Percentiles rank a stretch among this genome's conserved stretches.
Evolutionary conservation across 192 early-diverging fungal species (phyloP).

Genomic region (Diversispora eburnea): DNA sequence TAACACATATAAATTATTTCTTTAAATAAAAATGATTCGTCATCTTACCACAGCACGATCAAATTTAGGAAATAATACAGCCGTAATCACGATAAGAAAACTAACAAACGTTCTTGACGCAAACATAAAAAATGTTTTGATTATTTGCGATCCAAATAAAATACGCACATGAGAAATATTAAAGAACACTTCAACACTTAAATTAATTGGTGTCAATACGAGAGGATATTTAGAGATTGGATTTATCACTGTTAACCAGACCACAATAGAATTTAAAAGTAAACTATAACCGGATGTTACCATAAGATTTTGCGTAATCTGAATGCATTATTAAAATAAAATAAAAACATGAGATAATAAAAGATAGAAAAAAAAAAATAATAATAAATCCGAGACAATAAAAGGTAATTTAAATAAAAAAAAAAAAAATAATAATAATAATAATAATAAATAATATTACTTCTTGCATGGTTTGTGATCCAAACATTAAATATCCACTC

Average conservation of each 20-base stretch:
- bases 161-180: neutral
- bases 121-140: neutral
- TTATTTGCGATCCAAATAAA: neutral
- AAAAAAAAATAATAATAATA: neutral
- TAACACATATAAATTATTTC: neutral
- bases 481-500: conserved; percentile 72
- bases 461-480: conserved; percentile 51
- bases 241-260: conserved; percentile 55
- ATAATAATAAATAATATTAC: conserved; percentile 37
- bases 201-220: conserved; percentile 44
- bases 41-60: conserved; percentile 21
- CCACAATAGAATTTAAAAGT: conserved; percentile 44
- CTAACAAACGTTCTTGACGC: neutral
- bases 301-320: conserved; percentile 57
- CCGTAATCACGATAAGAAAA: neutral
- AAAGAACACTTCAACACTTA: conserved; percentile 22
- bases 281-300: conserved; percentile 39
- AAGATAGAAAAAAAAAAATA: neutral
- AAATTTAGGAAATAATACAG: conserved; percentile 12
- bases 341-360: neutral
- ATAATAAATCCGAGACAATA: neutral
- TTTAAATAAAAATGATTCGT: neutral
- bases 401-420: neutral
- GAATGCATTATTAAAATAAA: neutral
- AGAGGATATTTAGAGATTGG: conserved; percentile 59